Evolutionary conservation across 805 yeast species (phyloP), one percentile per base, ranked within the genome.

Genomic region (Ogataea methylovora): DNA sequence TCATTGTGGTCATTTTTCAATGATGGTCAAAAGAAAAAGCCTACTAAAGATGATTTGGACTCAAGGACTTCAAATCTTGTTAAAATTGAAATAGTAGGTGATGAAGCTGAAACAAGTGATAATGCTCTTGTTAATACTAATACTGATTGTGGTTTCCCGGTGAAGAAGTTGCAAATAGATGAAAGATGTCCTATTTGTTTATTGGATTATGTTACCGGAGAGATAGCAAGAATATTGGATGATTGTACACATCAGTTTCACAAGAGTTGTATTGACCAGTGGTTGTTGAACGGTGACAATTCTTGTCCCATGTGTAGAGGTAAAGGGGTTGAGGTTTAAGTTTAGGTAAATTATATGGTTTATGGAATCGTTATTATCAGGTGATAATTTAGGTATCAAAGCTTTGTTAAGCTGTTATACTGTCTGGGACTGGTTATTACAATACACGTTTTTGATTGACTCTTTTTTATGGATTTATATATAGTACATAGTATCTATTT

Each of bases 301-400:
- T 65, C 69, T 14, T 76, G 82, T 49, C 82, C 82, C 7, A 53
- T 75, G 30, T 76, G 82, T 43, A 57, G 82, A 29, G 54, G 63
- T 5, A 58, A 60, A 39, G 76, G 73, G 8, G 24, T 46, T n/a
- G 25, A 20, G 18, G 19, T 29, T n/a, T n/a, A 21, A 4, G n/a
- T n/a, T n/a, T n/a, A n/a, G n/a, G n/a, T n/a, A n/a, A n/a, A n/a
- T n/a, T n/a, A n/a, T n/a, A n/a, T n/a, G n/a, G n/a, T n/a, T n/a
- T n/a, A n/a, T n/a, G n/a, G n/a, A n/a, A n/a, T n/a, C n/a, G n/a
- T n/a, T n/a, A n/a, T n/a, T n/a, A n/a, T n/a, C n/a, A n/a, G n/a
- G n/a, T n/a, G n/a, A n/a, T n/a, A n/a, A n/a, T n/a, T n/a, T n/a
- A n/a, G n/a, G n/a, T n/a, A n/a, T n/a, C n/a, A n/a, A n/a, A n/a